Percentiles rank a stretch among this genome's conserved stretches.
Evolutionary conservation across 2,329 filamentous ascomycete species (phyloP).

Genomic region (Colletotrichum sp.): DNA sequence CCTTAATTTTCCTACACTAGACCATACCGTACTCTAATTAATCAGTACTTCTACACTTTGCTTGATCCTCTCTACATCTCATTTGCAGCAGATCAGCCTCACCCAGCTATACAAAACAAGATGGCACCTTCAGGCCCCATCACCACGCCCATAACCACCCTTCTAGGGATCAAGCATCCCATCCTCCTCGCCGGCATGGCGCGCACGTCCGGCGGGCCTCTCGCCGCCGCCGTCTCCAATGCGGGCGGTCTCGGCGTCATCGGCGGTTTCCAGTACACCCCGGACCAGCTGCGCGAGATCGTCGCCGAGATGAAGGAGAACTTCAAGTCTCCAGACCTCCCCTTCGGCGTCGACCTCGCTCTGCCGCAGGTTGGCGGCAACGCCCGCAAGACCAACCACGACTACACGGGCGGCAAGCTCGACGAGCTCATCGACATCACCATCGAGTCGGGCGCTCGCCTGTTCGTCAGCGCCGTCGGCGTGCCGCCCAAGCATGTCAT

Average conservation of each 20-base stretch:
- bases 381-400: conserved; percentile 91
- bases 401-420: conserved; percentile 90
- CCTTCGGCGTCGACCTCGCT: conserved; percentile 91
- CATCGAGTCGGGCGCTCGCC: conserved; percentile 79
- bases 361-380: conserved; percentile 85
- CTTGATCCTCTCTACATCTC: not conserved
- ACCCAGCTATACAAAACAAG: not conserved
- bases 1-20: not conserved
- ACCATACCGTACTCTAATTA: not conserved
- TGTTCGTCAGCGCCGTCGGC: conserved; percentile 90
- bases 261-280: conserved; percentile 74
- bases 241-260: conserved; percentile 84
- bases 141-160: conserved; percentile 76
- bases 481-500: conserved; percentile 79
- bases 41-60: not conserved
- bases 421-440: conserved; percentile 88
- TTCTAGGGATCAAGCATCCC: conserved; percentile 86
- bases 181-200: conserved; percentile 96
- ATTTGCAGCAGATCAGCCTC: not conserved
- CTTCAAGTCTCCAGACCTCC: conserved; percentile 69
- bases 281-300: conserved; percentile 76
- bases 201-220: conserved; percentile 75
- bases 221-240: conserved; percentile 88
- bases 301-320: conserved; percentile 84
- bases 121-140: conserved; percentile 60